Base-by-base conservation (phyloP, 2,329 filamentous ascomycete species). In the Tympanopsis confertula region DNA sequence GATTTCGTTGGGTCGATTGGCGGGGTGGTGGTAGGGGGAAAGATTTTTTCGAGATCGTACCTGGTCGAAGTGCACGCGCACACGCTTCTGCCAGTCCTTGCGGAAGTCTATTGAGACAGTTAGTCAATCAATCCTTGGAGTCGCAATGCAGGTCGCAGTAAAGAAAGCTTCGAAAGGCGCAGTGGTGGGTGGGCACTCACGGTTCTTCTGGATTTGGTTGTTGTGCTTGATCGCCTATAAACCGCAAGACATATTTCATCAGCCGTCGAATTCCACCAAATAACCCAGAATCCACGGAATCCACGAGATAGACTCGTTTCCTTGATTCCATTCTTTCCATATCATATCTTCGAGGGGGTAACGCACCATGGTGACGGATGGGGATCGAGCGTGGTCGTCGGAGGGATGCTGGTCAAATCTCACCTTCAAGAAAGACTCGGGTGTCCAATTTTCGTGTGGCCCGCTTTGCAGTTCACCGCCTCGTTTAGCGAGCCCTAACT, bases 1-100 rank as follows among this genome's bases (percentile, higher is more conserved):
- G 35, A 15, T 40, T 20, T 38, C 32, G 35, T 40, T 14, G 39
- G 36, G 20, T 29, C 39, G 35, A 26, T 52, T 35, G 42, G 41
- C 42, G 35, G 41, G 20, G n/a, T 19, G 18, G n/a, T 41, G 47
- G 50, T 45, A 45, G 30, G 35, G 20, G 42, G 45, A 42, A 43
- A 45, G 13, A 51, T 59, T 55, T 55, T 49, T 68, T 63, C 67
- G 60, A 26, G 7, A 26, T 26, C 22, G 71, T 89, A 94, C 89
- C 87, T 96, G 91, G 78, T 98, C 87, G 75, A 98, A 98, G 79
- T 98, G 91, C 70, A 86, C 85, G 72, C 87, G 86, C 64, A 98
- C 91, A 73, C 88, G 86, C 74, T 87, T 86, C 72, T 96, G 88
- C 91, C 91, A 98, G 78, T 98, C 88, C 86, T 94, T 95, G 74